These are phyloP conservation scores for Cryphonectria japonica DNA, from an alignment of 2,329 filamentous ascomycete species.

Conservation along the genomic window DNA sequence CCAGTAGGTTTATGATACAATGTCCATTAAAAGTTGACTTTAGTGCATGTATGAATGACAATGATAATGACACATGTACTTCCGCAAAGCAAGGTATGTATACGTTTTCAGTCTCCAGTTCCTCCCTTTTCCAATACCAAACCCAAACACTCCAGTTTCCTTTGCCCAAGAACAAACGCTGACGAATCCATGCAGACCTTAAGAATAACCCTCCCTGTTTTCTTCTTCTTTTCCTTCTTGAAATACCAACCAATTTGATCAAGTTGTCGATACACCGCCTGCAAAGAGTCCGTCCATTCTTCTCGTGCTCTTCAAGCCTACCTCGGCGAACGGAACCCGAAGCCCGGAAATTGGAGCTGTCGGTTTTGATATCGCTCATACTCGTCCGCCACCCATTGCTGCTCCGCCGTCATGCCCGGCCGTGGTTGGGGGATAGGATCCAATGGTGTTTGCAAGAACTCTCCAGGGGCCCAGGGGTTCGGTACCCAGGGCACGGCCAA, in stretches of 20 bases:
- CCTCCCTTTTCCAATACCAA: no score
- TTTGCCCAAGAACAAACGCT: background rate
- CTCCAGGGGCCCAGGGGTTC: background rate
- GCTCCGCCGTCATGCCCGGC: background rate
- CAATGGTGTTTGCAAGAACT: background rate
- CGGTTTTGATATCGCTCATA: background rate
- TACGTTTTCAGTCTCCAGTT: no score
- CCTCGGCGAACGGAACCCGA: background rate
- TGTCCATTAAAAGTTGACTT: background rate
- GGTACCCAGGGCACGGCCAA: background rate
- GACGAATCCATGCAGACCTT: background rate
- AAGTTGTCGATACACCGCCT: no score
- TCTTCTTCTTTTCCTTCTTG: background rate
- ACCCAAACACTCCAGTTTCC: no score
- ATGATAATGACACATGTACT: background rate
- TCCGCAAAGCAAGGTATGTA: no score
- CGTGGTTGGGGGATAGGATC: background rate
- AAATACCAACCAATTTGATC: no score
- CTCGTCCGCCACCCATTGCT: background rate
- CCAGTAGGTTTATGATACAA: background rate
- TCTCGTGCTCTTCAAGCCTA: no score
- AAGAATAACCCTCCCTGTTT: background rate
- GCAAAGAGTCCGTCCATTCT: no score
- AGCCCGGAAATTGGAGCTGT: background rate
- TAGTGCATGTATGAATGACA: background rate